Base-by-base conservation (phyloP, 345 rosid species). In the Sisymbrium irio region DNA sequence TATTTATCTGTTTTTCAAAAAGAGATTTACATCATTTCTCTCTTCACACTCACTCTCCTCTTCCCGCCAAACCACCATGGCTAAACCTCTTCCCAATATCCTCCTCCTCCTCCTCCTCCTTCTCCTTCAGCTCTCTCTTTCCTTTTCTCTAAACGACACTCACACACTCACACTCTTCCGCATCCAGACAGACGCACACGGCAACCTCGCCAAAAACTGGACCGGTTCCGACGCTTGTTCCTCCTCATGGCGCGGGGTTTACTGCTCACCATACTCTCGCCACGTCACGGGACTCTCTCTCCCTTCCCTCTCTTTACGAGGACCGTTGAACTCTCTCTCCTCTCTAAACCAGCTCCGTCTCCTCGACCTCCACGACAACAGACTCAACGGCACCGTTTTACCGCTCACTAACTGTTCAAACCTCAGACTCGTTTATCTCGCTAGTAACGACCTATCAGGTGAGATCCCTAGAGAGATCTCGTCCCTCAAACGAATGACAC, bases 311-410 rank as follows among this genome's bases (percentile, higher is more conserved):
- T 85, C 85, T 14, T 92, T 91, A 39, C 87, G 98, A 0, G 98
- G 98, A 9, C 90, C 97, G n/a, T 68, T 93, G 11, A 42, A 66
- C 62, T 75, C 94, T 9, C 88, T 93, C 71, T 79, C 93, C 12
- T 63, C 80, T 44, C 89, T 93, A 25, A 81, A 85, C 82, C 92
- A 88, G 71, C 98, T 93, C 35, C 98, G 96, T 11, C 71, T 89
- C 35, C 87, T 93, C 5, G 92, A 93, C 76, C 94, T 93, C 82
- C 95, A 91, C 20, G 84, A 83, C 57, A 94, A 94, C 82, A 87
- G 95, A 75, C 85, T 94, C 35, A 94, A 91, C 79, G 93, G 90
- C 76, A 79, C 89, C 40, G 36, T 91, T 67, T 77, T 20, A 15
- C 83, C 97, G 0, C 83, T 91, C 58, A 36, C 82, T 27, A 87